Percentiles rank a stretch among this genome's conserved stretches.
Conservation (phyloP, 352 stramenopile species). For the Phytophthora sp. region DNA sequence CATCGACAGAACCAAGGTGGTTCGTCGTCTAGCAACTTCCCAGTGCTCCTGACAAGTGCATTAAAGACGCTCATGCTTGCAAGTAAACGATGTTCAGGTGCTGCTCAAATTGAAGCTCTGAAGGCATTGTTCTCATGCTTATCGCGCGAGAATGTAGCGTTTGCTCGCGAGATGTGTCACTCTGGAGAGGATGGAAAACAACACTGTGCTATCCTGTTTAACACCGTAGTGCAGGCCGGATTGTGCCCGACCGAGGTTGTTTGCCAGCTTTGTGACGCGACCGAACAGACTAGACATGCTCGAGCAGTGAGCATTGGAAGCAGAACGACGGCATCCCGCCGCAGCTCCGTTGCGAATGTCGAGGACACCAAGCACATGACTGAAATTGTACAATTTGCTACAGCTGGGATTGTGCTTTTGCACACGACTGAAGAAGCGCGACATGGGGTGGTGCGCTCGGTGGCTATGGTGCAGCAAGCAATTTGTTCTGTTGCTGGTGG, state of each 20-base stretch:
- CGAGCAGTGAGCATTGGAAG: conserved; percentile 31
- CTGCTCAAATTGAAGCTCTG: conserved; percentile 47
- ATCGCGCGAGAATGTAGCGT: conserved; percentile 43
- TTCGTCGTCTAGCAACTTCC: conserved; percentile 27
- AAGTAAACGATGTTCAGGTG: conserved; percentile 41
- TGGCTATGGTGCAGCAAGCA: conserved; percentile 43
- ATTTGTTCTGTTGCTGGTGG: conserved; percentile 38
- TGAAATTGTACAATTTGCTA: conserved; percentile 53
- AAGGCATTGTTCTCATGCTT: conserved; percentile 49
- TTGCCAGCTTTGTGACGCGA: conserved; percentile 49
- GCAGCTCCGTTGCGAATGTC: conserved; percentile 24
- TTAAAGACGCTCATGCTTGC: conserved; percentile 45
- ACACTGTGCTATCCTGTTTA: conserved; percentile 20
- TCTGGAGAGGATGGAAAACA: conserved; percentile 17
- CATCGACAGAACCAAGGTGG: conserved; percentile 7
- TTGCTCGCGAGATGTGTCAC: conserved; percentile 29
- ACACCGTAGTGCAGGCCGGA: conserved; percentile 42
- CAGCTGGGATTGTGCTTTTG: conserved; percentile 53
- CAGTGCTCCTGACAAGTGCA: conserved; percentile 35
- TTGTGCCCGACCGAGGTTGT: conserved; percentile 53
- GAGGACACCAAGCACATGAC: conserved; percentile 39
- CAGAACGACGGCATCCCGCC: conserved; percentile 13
- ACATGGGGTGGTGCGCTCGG: conserved; percentile 40
- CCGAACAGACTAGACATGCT: conserved; percentile 36
- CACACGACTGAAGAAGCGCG: conserved; percentile 53